A percentile compares a stretch with the other conserved stretches of the same genome.
Evolutionary conservation across 805 yeast species (phyloP).

Genomic region (Starmerella bacillaris): DNA sequence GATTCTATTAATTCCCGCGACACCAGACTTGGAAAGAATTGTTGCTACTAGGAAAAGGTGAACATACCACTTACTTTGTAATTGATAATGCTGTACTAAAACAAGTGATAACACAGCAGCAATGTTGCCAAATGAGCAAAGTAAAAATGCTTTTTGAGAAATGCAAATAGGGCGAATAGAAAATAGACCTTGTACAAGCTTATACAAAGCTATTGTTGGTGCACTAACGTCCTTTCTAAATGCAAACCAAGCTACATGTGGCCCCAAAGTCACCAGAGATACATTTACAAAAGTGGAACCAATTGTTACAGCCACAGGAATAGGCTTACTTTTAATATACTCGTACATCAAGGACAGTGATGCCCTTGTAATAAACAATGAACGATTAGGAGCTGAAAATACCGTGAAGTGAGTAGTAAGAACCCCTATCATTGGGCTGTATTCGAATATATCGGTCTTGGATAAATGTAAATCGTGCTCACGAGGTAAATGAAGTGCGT

Average conservation of each 20-base stretch:
- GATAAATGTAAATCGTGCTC: constrained; percentile 1
- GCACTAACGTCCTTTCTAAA: constrained; percentile 8
- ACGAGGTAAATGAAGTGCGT: constrained; percentile 17
- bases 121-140: constrained; percentile 3
- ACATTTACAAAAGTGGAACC: constrained; percentile 13
- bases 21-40: constrained; percentile 13
- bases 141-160: constrained; percentile 3
- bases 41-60: constrained; percentile 6
- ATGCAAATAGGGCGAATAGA: constrained; percentile 7
- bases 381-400: neutral
- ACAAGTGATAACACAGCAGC: neutral
- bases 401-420: constrained; percentile 8
- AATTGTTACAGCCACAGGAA: constrained; percentile 14
- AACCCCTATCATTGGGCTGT: constrained; percentile 9
- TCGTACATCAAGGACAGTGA: constrained; percentile 10
- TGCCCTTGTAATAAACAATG: constrained; percentile 3
- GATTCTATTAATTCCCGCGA: constrained; percentile 8
- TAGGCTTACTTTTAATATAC: constrained; percentile 14
- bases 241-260: constrained; percentile 14
- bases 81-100: too few relatives aligned
- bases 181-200: constrained; percentile 11
- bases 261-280: constrained; percentile 14
- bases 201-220: constrained; percentile 6
- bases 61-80: constrained; percentile 1
- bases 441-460: constrained; percentile 1